Evolutionary conservation across 768 basidiomycete species (phyloP).

Genomic region (Russula compacta): DNA sequence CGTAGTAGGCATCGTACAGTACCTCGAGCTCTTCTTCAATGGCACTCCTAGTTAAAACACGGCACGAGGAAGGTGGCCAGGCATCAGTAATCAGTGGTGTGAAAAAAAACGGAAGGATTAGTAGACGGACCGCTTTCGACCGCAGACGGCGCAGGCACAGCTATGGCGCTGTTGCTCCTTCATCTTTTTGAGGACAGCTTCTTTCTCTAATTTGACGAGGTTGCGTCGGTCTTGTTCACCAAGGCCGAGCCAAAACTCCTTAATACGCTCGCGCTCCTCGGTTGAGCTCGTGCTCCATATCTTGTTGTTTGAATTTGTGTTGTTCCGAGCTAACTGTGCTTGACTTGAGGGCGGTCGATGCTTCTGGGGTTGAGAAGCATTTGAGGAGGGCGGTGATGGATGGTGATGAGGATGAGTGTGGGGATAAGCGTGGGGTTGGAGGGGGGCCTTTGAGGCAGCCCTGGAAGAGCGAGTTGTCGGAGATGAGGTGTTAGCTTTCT

Average conservation of each 20-base stretch:
- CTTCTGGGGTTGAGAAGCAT: constrained; percentile 32
- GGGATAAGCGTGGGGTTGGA: constrained; percentile 39
- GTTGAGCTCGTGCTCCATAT: constrained; percentile 91
- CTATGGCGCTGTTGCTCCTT: constrained; percentile 98
- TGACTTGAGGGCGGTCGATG: constrained; percentile 29
- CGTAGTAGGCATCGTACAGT: constrained; percentile 99
- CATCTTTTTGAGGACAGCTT: constrained; percentile 96
- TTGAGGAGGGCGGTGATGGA: constrained; percentile 41
- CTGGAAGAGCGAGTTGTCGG: constrained; percentile 27
- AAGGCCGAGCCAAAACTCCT: constrained; percentile 95
- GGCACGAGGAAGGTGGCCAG: not conserved
- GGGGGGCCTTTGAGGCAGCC: constrained; percentile 48
- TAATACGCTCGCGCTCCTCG: constrained; percentile 94
- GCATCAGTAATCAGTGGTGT: constrained; percentile 21
- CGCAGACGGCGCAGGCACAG: constrained; percentile 93
- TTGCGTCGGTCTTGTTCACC: constrained; percentile 83
- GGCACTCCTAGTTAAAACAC: constrained; percentile 55
- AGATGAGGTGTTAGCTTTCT: constrained; percentile 24
- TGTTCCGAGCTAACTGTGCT: not conserved
- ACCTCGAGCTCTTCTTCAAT: constrained; percentile 99
- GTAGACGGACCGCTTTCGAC: constrained; percentile 80
- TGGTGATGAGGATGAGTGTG: constrained; percentile 47
- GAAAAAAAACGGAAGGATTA: constrained; percentile 22
- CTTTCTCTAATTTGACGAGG: constrained; percentile 97
- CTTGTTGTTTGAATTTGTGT: constrained; percentile 46